Conservation (phyloP, 176 grass and related monocot genomes). For the Bothriochloa decipiens region DNA sequence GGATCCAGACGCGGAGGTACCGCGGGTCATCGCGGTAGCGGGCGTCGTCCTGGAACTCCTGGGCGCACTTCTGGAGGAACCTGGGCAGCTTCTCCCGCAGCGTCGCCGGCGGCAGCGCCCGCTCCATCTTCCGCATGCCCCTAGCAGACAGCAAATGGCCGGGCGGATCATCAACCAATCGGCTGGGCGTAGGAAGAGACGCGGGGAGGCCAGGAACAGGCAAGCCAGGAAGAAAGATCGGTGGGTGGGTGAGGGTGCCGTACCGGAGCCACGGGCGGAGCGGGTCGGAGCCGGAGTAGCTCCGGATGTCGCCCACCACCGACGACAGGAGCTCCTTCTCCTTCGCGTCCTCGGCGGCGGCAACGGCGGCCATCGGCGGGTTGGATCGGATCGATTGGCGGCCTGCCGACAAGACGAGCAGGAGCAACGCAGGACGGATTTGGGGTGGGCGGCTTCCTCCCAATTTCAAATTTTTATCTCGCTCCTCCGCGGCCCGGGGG, state of each 20-base stretch:
- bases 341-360: conserved; percentile 22
- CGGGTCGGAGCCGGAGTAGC: conserved; percentile 73
- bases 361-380: background rate
- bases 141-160: conserved; percentile 41
- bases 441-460: background rate
- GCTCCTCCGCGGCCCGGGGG: background rate
- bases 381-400: background rate
- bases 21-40: conserved; percentile 66
- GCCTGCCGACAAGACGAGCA: background rate
- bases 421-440: background rate
- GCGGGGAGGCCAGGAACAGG: conserved; percentile 16
- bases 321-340: conserved; percentile 67
- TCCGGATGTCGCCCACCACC: conserved; percentile 64
- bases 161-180: background rate
- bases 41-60: conserved; percentile 73
- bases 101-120: conserved; percentile 48
- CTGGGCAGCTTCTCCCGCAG: conserved; percentile 78
- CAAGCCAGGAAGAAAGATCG: background rate
- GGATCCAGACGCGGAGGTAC: conserved; percentile 85
- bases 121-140: conserved; percentile 65
- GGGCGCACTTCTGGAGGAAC: conserved; percentile 90
- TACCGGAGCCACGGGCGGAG: conserved; percentile 88
- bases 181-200: background rate
- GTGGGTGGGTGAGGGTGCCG: background rate
- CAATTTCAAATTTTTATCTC: background rate